A percentile compares a stretch with the other conserved stretches of the same genome.
These are phyloP conservation scores for Albifimbria verrucaria DNA, from an alignment of 2,329 filamentous ascomycete genomes.

Conservation along the genomic window DNA sequence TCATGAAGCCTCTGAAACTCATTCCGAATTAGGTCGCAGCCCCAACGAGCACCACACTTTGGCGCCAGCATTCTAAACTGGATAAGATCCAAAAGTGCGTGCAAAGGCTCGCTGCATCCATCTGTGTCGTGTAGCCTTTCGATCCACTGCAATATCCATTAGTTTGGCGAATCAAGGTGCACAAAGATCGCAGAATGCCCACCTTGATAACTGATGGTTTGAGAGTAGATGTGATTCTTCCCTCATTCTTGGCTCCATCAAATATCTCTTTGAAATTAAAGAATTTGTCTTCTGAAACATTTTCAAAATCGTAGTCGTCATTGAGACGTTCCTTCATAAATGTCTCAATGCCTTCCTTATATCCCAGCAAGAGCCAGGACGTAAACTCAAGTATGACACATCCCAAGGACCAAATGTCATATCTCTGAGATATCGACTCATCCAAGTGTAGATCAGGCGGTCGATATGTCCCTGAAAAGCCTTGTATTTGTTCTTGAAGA, in stretches of 20 bases:
- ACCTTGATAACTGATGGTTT: neutral
- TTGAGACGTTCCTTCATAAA: neutral
- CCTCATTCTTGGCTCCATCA: neutral
- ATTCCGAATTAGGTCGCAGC: no score
- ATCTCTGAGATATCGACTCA: neutral
- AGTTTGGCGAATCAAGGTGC: neutral
- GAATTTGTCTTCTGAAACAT: neutral
- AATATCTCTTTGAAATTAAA: neutral
- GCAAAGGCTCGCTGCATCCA: neutral
- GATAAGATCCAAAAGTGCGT: neutral
- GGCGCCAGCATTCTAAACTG: neutral
- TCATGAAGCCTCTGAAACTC: no score
- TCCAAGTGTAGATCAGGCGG: neutral
- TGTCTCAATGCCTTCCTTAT: neutral
- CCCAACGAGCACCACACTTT: no score
- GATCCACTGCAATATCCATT: neutral
- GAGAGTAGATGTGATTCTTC: neutral
- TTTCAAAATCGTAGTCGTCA: neutral
- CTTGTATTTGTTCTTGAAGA: neutral
- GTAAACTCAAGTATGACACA: neutral
- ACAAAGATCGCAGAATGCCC: neutral
- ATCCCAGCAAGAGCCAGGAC: slow-evolving; percentile 6
- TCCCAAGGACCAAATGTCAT: slow-evolving; percentile 8
- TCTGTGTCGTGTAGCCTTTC: neutral
- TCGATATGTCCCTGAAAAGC: neutral